phyloP scores from a whole-genome alignment of 306 rosid genomes.

The Ormosia emarginata region DNA sequence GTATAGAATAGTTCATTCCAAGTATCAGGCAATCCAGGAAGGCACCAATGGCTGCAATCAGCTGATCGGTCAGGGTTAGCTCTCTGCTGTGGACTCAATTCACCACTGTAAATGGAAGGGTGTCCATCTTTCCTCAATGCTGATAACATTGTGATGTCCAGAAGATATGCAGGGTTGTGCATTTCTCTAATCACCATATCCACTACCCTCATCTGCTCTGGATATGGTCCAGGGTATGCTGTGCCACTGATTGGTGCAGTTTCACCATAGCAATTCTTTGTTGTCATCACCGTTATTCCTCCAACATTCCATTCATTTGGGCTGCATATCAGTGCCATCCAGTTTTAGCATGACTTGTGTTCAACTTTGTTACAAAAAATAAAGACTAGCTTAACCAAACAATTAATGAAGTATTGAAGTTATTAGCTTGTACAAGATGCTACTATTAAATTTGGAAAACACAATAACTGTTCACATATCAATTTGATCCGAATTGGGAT shows the following conservation, averaged over 20 bases:
- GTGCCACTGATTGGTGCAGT: conserved; percentile 50
- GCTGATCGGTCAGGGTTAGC: conserved; percentile 58
- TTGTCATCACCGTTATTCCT: conserved; percentile 27
- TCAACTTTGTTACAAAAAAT: neutral
- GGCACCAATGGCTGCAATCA: conserved; percentile 93
- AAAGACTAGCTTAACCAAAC: neutral
- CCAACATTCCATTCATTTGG: conserved; percentile 64
- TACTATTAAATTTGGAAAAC: neutral
- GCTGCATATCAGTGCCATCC: conserved; percentile 35
- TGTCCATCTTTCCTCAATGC: conserved; percentile 75
- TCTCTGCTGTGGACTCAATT: conserved; percentile 61
- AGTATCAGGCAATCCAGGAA: conserved; percentile 83
- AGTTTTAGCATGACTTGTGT: neutral
- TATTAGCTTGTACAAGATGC: neutral
- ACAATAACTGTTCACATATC: too few relatives aligned
- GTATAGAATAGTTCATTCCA: conserved; percentile 76
- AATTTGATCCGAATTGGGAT: too few relatives aligned
- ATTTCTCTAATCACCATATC: conserved; percentile 59
- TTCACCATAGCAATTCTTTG: conserved; percentile 77
- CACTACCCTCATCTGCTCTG: conserved; percentile 65
- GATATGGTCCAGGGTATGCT: conserved; percentile 37
- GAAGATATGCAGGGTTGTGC: conserved; percentile 45
- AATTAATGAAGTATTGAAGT: neutral
- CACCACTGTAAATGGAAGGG: conserved; percentile 81
- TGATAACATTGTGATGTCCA: conserved; percentile 69